These are phyloP conservation scores for Amylostereum areolatum DNA, from an alignment of 1,284 basidiomycete genomes.

Conservation along the genomic window DNA sequence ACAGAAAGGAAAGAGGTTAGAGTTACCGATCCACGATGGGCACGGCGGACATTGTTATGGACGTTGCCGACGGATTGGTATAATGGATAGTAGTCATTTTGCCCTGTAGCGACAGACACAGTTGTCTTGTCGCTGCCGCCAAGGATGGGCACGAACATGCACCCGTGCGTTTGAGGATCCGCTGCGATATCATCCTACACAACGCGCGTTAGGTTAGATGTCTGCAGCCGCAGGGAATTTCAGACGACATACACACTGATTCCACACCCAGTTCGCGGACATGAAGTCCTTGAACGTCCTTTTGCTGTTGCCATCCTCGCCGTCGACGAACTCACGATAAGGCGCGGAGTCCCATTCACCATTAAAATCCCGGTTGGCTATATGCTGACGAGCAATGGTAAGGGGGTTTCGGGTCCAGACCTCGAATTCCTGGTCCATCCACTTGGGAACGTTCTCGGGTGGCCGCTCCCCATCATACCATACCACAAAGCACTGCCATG, in stretches of 20 bases:
- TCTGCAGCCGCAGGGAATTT: too few species aligned
- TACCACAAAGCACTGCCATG: too few species aligned
- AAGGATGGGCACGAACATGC: constrained; percentile 13
- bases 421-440: too few species aligned
- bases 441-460: too few species aligned
- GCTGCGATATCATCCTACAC: constrained; percentile 8
- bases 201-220: background rate
- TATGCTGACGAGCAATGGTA: constrained; percentile 1
- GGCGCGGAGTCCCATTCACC: constrained; percentile 17
- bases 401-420: constrained; percentile 9
- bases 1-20: constrained; percentile 20
- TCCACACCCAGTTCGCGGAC: constrained; percentile 15
- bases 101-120: constrained; percentile 21
- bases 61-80: constrained; percentile 16
- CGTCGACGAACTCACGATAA: constrained; percentile 2
- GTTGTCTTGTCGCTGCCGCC: constrained; percentile 19
- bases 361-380: constrained; percentile 15
- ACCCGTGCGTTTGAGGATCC: constrained; percentile 9
- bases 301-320: too few species aligned
- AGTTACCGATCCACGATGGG: constrained; percentile 14
- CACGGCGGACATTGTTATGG: constrained; percentile 18
- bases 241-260: constrained; percentile 10
- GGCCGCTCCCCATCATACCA: too few species aligned
- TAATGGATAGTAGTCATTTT: constrained; percentile 16
- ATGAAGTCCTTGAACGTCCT: constrained; percentile 14